phyloP scores from a whole-genome alignment of 176 grass and related monocot genomes.

The Leersia perrieri region DNA sequence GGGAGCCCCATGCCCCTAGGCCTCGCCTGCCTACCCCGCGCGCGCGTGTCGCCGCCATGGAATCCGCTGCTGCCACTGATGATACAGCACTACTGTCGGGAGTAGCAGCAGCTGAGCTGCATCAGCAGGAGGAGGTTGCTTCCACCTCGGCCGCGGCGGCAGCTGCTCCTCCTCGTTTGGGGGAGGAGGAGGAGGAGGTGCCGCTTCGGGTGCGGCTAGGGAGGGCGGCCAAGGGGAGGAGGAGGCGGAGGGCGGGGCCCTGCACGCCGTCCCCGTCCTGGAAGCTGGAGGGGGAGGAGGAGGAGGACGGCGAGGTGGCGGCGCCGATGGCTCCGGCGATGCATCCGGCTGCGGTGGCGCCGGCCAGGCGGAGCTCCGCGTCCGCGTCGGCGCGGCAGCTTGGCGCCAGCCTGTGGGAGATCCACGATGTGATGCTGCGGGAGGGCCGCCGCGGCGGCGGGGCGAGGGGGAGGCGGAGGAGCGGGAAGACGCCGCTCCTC shows the following conservation, averaged over 20 bases:
- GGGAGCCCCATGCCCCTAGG: background rate
- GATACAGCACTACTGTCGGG: background rate
- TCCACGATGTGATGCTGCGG: constrained; percentile 45
- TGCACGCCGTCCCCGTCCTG: constrained; percentile 61
- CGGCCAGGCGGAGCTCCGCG: constrained; percentile 46
- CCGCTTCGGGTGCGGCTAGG: constrained; percentile 45
- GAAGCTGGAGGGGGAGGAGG: constrained; percentile 55
- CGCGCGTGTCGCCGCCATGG: constrained; percentile 33
- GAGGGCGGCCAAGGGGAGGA: constrained; percentile 24
- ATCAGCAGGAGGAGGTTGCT: constrained; percentile 3
- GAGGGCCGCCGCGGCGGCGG: background rate
- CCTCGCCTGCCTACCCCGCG: no score
- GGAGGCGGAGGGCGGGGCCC: constrained; percentile 41
- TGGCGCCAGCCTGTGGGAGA: constrained; percentile 90
- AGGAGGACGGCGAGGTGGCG: background rate
- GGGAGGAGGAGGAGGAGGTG: background rate
- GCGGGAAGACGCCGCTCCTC: constrained; percentile 12
- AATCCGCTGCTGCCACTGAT: background rate
- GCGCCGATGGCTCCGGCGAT: background rate
- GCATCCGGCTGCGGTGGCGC: background rate
- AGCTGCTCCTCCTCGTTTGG: background rate
- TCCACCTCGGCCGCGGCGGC: background rate
- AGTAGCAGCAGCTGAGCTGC: no score
- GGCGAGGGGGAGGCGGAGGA: constrained; percentile 22
- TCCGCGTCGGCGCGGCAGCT: constrained; percentile 78